phyloP scores from a whole-genome alignment of 2,329 filamentous ascomycete species.

The Fusarium sp. region DNA sequence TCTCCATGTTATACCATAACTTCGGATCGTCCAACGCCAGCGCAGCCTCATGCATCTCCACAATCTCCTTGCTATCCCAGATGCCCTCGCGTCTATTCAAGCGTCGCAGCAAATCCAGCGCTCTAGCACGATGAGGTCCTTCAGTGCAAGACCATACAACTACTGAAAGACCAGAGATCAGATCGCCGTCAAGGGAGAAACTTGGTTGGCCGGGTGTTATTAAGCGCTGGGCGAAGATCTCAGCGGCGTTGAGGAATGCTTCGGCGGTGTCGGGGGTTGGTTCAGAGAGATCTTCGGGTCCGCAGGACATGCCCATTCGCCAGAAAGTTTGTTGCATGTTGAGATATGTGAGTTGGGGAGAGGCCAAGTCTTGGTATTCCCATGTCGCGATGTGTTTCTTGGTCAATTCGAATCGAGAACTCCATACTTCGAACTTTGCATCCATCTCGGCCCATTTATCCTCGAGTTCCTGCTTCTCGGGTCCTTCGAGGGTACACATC shows the following conservation, averaged over 20 bases:
- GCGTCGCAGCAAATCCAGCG: slow-evolving; percentile 20
- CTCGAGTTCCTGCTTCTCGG: background rate
- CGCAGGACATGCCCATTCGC: slow-evolving; percentile 9
- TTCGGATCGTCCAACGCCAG: slow-evolving; percentile 3
- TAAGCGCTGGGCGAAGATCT: background rate
- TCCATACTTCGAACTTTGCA: slow-evolving; percentile 6
- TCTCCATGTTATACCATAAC: slow-evolving; percentile 9
- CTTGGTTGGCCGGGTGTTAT: slow-evolving; percentile 5
- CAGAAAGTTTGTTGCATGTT: slow-evolving; percentile 27
- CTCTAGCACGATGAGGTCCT: background rate
- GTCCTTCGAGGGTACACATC: background rate
- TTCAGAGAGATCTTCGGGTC: background rate
- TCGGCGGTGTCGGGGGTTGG: background rate
- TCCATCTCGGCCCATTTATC: background rate
- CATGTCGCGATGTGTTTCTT: slow-evolving; percentile 5
- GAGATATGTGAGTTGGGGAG: slow-evolving; percentile 9
- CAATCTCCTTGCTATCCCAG: slow-evolving; percentile 40
- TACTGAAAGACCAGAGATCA: slow-evolving; percentile 21
- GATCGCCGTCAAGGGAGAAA: slow-evolving; percentile 24
- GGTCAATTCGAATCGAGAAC: slow-evolving; percentile 23
- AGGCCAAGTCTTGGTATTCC: background rate
- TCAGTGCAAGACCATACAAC: background rate
- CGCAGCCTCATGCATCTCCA: slow-evolving; percentile 32
- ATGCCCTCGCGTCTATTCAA: slow-evolving; percentile 38
- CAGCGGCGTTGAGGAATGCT: slow-evolving; percentile 13